phyloP scores from a whole-genome alignment of 352 stramenopile species.

The Pythium plurisporium region DNA sequence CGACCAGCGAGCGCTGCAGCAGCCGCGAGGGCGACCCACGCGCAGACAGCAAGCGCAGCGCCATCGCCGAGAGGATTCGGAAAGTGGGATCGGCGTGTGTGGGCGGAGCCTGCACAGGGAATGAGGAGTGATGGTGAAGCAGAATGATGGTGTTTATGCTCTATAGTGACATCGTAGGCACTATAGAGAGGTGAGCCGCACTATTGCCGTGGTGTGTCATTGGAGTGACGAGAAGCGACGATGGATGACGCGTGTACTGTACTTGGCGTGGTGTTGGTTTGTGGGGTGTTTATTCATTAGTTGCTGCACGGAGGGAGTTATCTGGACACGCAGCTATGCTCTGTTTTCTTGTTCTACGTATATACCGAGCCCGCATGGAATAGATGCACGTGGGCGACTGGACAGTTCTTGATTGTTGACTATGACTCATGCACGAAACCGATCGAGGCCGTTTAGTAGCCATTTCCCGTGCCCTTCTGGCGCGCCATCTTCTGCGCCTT shows the following conservation, averaged over 20 bases:
- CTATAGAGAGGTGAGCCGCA: neutral
- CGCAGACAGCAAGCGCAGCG: conserved; percentile 15
- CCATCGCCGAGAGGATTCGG: conserved; percentile 5
- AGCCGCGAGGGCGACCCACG: conserved; percentile 5
- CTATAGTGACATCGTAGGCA: neutral
- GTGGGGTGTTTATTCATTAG: too few species aligned
- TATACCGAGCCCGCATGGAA: neutral
- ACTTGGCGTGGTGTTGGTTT: too few species aligned
- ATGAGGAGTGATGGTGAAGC: neutral
- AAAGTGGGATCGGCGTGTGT: too few species aligned
- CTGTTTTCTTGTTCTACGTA: conserved; percentile 5
- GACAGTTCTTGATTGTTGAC: neutral
- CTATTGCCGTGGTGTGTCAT: neutral
- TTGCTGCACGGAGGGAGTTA: too few species aligned
- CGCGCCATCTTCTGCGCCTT: conserved; percentile 81
- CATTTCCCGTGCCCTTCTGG: conserved; percentile 38
- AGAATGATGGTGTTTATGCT: conserved; percentile 16
- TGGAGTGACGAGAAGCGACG: neutral
- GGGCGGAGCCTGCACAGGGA: too few species aligned
- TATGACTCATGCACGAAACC: neutral
- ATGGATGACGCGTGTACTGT: too few species aligned
- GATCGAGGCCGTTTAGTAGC: neutral
- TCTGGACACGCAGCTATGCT: neutral
- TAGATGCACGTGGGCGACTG: neutral
- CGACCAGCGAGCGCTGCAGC: conserved; percentile 7